These are phyloP conservation scores for Tillandsia fasciculata DNA, from an alignment of 176 grass and related monocot species.

Conservation along the genomic window DNA sequence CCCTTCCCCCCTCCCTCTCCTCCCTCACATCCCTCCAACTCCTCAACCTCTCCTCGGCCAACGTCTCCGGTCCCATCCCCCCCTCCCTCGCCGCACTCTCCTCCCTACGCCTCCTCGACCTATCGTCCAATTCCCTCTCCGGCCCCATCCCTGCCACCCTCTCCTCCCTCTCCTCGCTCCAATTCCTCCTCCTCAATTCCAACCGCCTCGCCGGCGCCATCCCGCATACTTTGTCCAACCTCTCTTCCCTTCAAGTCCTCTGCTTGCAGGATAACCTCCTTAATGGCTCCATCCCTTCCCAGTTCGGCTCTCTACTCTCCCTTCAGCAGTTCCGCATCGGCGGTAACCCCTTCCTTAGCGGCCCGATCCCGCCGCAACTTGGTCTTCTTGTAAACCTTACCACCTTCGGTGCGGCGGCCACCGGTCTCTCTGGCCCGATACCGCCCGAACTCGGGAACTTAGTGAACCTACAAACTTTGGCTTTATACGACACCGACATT, in stretches of 20 bases:
- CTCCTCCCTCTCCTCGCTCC: conserved; percentile 47
- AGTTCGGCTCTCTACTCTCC: conserved; percentile 54
- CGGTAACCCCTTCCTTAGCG: conserved; percentile 59
- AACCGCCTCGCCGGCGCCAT: conserved; percentile 29
- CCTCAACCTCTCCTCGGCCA: conserved; percentile 87
- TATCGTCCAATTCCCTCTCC: conserved; percentile 73
- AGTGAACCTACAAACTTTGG: conserved; percentile 38
- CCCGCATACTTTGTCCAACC: conserved; percentile 25
- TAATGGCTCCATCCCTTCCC: conserved; percentile 30
- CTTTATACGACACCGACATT: conserved; percentile 69
- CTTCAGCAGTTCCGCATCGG: conserved; percentile 88
- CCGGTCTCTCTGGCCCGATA: conserved; percentile 66
- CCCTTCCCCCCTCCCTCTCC: conserved; percentile 56
- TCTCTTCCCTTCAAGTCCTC: conserved; percentile 12
- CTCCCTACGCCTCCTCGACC: conserved; percentile 73
- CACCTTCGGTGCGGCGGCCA: conserved; percentile 75
- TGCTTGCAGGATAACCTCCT: conserved; percentile 16
- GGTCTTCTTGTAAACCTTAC: conserved; percentile 82
- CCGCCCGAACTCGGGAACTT: conserved; percentile 21
- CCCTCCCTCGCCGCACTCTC: conserved; percentile 36
- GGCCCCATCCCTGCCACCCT: conserved; percentile 49
- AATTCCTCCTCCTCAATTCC: conserved; percentile 86
- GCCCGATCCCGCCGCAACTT: conserved; percentile 46
- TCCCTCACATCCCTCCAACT: conserved; percentile 67
- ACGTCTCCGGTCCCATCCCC: conserved; percentile 65